Evolutionary conservation across 805 yeast genomes (phyloP).

Genomic region (Hanseniaspora guilliermondii): DNA sequence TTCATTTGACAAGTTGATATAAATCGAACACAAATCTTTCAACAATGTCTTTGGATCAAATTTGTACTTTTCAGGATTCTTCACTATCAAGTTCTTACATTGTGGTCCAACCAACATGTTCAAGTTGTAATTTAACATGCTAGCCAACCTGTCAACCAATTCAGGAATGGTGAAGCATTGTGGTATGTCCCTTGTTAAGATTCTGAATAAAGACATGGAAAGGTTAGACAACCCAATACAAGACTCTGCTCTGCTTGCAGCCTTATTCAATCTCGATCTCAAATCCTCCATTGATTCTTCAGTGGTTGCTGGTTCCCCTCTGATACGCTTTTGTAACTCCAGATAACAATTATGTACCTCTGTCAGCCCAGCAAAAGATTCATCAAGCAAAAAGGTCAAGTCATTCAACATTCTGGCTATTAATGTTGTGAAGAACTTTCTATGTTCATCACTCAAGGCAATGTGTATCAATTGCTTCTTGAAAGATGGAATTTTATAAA

Average conservation of each 20-base stretch:
- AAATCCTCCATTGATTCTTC: slow-evolving; percentile 55
- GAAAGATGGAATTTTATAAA: slow-evolving; percentile 67
- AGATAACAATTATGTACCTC: slow-evolving; percentile 65
- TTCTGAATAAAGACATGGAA: slow-evolving; percentile 62
- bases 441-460: slow-evolving; percentile 40
- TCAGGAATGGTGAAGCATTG: slow-evolving; percentile 75
- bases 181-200: slow-evolving; percentile 80
- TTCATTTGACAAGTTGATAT: slow-evolving; percentile 55
- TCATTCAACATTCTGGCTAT: slow-evolving; percentile 93
- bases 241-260: slow-evolving; percentile 69
- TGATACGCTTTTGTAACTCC: slow-evolving; percentile 42
- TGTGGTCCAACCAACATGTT: slow-evolving; percentile 92
- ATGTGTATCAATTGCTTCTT: slow-evolving; percentile 56
- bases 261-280: slow-evolving; percentile 39
- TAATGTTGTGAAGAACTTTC: slow-evolving; percentile 79
- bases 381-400: slow-evolving; percentile 82
- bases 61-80: slow-evolving; percentile 65
- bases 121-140: slow-evolving; percentile 88
- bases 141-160: slow-evolving; percentile 84
- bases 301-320: slow-evolving; percentile 23
- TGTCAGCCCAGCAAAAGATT: slow-evolving; percentile 65
- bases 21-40: slow-evolving; percentile 59
- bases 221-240: slow-evolving; percentile 74
- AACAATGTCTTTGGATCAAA: slow-evolving; percentile 71
- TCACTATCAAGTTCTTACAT: slow-evolving; percentile 77